Conservation (phyloP, 192 early-diverging fungal genomes). For the Geranomyces variabilis region DNA sequence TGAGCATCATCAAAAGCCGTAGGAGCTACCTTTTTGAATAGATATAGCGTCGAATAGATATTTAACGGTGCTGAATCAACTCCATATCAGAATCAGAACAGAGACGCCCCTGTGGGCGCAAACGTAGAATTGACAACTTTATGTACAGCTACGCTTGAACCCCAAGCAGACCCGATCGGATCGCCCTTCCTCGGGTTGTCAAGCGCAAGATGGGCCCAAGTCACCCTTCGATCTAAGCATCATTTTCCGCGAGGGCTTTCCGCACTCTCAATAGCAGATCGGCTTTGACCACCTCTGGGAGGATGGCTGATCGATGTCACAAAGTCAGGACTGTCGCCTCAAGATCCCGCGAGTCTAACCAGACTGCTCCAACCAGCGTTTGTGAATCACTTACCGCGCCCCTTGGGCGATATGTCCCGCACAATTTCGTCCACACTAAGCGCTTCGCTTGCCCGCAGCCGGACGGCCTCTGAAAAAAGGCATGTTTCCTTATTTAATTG, state of each 20-base stretch:
- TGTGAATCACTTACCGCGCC: conserved; percentile 23
- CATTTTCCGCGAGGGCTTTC: conserved; percentile 19
- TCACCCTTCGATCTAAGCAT: not conserved
- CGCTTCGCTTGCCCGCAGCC: conserved; percentile 22
- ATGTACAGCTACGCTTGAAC: too few species aligned
- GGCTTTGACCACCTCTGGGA: conserved; percentile 32
- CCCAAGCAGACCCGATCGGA: too few species aligned
- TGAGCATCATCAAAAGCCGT: too few species aligned
- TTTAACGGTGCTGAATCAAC: too few species aligned
- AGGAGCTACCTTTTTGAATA: too few species aligned
- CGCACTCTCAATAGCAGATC: conserved; percentile 27
- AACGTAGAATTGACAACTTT: too few species aligned
- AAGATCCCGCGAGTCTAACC: not conserved
- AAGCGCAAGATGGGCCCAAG: too few species aligned
- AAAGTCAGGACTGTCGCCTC: not conserved
- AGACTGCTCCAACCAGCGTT: not conserved
- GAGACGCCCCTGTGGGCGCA: too few species aligned
- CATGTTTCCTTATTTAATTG: not conserved
- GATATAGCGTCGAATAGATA: too few species aligned
- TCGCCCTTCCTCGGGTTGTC: too few species aligned
- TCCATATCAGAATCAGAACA: too few species aligned
- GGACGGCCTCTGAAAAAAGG: conserved; percentile 1
- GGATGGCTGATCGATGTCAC: conserved; percentile 18
- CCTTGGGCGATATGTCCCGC: conserved; percentile 36
- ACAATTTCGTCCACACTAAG: conserved; percentile 38